These are phyloP conservation scores for Pythium scleroteichum DNA, from an alignment of 352 stramenopile genomes.

Conservation along the genomic window DNA sequence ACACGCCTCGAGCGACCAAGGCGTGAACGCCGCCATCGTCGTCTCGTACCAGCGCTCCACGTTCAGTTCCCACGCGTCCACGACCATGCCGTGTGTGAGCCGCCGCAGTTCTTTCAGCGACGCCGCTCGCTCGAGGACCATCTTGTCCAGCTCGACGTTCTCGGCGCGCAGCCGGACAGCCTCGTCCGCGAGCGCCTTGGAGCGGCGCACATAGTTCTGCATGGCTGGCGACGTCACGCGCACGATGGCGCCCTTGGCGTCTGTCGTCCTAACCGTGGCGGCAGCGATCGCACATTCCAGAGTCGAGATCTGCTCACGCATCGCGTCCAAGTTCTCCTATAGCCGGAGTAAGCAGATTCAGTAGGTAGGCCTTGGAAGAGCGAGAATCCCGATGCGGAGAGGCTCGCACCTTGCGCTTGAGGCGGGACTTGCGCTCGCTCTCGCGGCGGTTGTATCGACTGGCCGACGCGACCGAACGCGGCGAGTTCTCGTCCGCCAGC, in stretches of 20 bases:
- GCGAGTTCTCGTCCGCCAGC: not conserved
- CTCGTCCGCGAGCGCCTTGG: not conserved
- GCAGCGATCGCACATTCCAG: conserved; percentile 12
- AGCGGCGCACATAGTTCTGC: conserved; percentile 10
- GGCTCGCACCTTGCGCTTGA: conserved; percentile 2
- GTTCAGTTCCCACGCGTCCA: conserved; percentile 3
- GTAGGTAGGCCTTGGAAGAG: too few species aligned
- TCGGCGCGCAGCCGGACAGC: not conserved
- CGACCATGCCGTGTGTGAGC: not conserved
- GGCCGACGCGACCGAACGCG: not conserved
- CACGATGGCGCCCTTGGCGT: not conserved
- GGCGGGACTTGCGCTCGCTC: conserved; percentile 12
- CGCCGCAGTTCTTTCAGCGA: not conserved
- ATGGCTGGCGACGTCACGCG: not conserved
- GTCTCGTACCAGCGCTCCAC: not conserved
- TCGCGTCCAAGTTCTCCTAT: conserved; percentile 2
- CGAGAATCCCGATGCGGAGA: not conserved
- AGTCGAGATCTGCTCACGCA: conserved; percentile 10
- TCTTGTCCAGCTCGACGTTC: not conserved
- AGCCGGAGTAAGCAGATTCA: not conserved
- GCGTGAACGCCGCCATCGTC: not conserved
- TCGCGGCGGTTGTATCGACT: not conserved
- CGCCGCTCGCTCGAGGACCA: not conserved
- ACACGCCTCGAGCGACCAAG: conserved; percentile 9
- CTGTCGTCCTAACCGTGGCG: not conserved